A percentile compares a stretch with the other conserved stretches of the same genome.
Conservation (phyloP, 805 yeast species). For the Starmerella gropengiesseri region DNA sequence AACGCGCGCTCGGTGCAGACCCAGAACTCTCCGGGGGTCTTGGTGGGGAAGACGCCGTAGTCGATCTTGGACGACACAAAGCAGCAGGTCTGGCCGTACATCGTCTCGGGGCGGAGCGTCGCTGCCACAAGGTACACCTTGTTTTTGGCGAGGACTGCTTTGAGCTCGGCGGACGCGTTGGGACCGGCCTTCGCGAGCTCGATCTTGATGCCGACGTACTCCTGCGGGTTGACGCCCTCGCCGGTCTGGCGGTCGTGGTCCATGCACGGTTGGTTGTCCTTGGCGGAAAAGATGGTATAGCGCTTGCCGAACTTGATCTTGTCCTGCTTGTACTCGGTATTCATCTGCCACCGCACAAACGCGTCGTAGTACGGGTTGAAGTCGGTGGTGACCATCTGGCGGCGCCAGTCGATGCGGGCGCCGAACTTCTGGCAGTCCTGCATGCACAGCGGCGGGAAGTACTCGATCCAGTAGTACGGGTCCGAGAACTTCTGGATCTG, state of each 20-base stretch:
- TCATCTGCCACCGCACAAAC: conserved; percentile 94
- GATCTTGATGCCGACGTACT: conserved; percentile 88
- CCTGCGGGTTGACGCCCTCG: conserved; percentile 95
- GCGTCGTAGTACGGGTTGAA: conserved; percentile 91
- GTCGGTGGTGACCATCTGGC: conserved; percentile 90
- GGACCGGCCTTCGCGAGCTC: conserved; percentile 28
- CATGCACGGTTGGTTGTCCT: conserved; percentile 99
- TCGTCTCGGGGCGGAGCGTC: conserved; percentile 95
- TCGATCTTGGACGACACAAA: conserved; percentile 90
- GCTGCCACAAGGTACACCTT: conserved; percentile 84
- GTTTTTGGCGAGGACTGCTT: conserved; percentile 40
- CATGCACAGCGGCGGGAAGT: conserved; percentile 84
- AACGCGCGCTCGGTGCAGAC: conserved; percentile 91
- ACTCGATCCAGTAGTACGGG: conserved; percentile 78
- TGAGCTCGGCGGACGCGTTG: conserved; percentile 41
- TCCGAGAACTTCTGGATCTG: conserved; percentile 85
- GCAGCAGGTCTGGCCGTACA: conserved; percentile 98
- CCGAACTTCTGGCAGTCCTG: conserved; percentile 72
- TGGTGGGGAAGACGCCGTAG: conserved; percentile 85
- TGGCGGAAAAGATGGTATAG: conserved; percentile 92
- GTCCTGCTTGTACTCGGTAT: conserved; percentile 67
- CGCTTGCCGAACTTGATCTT: conserved; percentile 97
- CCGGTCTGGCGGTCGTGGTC: conserved; percentile 97
- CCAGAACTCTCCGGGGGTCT: conserved; percentile 55
- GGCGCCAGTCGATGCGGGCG: conserved; percentile 95